A percentile compares a stretch with the other conserved stretches of the same genome.
Evolutionary conservation across 305 asterid genomes (phyloP).

Genomic region (Vinca major): DNA sequence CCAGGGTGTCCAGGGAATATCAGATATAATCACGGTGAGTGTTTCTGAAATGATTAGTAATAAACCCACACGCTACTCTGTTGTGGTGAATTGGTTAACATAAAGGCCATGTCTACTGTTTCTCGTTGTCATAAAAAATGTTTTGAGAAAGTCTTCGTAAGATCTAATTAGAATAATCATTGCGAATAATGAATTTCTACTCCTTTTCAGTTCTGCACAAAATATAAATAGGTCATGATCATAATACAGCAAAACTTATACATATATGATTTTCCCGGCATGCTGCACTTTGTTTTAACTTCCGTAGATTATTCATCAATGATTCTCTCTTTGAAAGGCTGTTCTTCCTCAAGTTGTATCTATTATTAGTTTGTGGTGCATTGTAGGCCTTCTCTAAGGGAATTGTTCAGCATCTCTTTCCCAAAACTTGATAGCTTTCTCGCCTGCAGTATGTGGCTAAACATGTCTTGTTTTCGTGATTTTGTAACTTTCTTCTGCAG

Average conservation of each 20-base stretch:
- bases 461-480: neutral
- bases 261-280: neutral
- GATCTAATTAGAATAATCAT: neutral
- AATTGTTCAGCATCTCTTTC: neutral
- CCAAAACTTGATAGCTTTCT: neutral
- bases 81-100: neutral
- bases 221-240: neutral
- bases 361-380: neutral
- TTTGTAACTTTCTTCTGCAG: conserved; percentile 33
- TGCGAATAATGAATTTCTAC: neutral
- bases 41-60: neutral
- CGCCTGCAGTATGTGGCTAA: neutral
- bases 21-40: conserved; percentile 90
- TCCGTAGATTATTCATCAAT: neutral
- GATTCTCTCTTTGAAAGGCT: neutral
- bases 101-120: neutral
- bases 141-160: neutral
- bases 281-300: neutral
- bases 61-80: neutral
- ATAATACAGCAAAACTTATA: neutral
- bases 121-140: neutral
- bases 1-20: conserved; percentile 95
- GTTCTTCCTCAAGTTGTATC: neutral
- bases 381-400: neutral
- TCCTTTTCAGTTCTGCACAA: neutral